These are phyloP conservation scores for Acer yangbiense DNA, from an alignment of 345 rosid genomes.

Conservation along the genomic window DNA sequence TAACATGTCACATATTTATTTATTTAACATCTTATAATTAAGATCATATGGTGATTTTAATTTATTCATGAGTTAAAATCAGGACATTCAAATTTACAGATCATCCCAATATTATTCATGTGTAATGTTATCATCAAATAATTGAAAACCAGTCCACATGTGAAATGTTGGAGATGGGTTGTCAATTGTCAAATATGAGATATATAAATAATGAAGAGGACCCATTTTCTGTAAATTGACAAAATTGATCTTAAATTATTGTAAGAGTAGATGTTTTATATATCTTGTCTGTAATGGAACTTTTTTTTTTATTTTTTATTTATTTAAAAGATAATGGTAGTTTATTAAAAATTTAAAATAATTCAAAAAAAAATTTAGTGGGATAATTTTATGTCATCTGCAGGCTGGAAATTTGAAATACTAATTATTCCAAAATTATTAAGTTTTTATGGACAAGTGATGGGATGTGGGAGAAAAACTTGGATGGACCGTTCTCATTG, in stretches of 20 bases:
- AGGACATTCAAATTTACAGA: background rate
- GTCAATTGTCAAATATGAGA: background rate
- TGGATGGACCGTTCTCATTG: no score
- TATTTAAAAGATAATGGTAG: background rate
- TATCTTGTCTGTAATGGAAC: background rate
- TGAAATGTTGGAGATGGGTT: background rate
- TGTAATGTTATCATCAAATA: background rate
- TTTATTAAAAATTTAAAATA: no score
- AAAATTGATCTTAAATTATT: background rate
- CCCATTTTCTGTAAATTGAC: background rate
- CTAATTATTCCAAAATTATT: no score
- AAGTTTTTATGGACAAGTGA: background rate
- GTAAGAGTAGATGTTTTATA: no score
- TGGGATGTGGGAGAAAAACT: background rate
- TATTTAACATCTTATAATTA: background rate
- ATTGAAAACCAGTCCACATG: slow-evolving; percentile 6
- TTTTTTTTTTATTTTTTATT: background rate
- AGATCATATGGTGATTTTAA: background rate
- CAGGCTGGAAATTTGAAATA: slow-evolving; percentile 13
- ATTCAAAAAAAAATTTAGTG: background rate
- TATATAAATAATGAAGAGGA: slow-evolving; percentile 8
- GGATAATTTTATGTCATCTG: background rate
- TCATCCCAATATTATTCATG: no score
- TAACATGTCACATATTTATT: background rate
- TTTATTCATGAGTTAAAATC: background rate